Evolutionary conservation across 2,329 filamentous ascomycete species (phyloP).

Genomic region (Fusarium xyrophilum): DNA sequence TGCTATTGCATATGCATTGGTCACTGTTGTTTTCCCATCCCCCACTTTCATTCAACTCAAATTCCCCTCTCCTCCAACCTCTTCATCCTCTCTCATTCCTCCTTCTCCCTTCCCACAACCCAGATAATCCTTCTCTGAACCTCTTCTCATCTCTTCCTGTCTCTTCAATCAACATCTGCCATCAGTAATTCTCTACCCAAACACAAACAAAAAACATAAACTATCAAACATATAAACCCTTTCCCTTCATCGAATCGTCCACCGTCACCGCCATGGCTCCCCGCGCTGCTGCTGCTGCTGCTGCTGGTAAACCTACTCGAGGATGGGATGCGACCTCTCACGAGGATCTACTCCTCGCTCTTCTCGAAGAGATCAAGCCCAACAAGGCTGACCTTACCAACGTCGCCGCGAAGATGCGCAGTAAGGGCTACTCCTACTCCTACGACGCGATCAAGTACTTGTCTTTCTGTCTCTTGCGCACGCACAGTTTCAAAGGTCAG

Average conservation of each 20-base stretch:
- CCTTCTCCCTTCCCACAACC: background rate
- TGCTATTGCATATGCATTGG: background rate
- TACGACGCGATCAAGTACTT: constrained; percentile 51
- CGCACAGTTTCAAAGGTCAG: background rate
- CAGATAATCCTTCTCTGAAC: background rate
- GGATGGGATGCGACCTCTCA: constrained; percentile 50
- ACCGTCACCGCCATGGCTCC: background rate
- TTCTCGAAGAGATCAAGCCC: constrained; percentile 49
- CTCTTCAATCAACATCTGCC: background rate
- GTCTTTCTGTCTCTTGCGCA: background rate
- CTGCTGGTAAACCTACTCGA: constrained; percentile 34
- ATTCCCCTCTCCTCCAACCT: background rate
- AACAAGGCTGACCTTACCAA: constrained; percentile 44
- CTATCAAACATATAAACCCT: background rate
- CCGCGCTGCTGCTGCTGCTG: constrained; percentile 16
- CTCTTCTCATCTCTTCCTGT: background rate
- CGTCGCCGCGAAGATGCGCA: constrained; percentile 44
- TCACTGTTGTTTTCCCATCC: background rate
- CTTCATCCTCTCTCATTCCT: background rate
- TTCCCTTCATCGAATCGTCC: background rate
- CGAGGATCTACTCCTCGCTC: constrained; percentile 48
- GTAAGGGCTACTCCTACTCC: constrained; percentile 50
- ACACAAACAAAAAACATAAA: background rate
- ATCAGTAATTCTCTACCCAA: background rate
- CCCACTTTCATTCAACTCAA: background rate